Evolutionary conservation across 192 early-diverging fungal species (phyloP), one percentile per base, ranked within the genome.

Genomic region (Paraglomus brasilianum): DNA sequence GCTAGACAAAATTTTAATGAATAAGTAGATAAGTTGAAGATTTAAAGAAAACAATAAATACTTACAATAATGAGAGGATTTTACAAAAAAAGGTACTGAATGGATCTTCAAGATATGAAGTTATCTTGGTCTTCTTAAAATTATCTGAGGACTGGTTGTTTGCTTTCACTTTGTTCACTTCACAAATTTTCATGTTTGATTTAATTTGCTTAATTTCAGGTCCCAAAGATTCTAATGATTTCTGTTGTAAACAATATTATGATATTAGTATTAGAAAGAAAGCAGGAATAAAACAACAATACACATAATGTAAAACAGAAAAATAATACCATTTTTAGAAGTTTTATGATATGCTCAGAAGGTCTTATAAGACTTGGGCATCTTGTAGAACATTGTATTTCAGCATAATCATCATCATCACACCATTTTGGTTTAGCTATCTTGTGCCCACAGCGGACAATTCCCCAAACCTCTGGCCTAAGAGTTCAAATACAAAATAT

Each of bases 141-240:
- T 22, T 11, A 19, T 36, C 6, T 1, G 61, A 64, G 19, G 45
- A 15, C 40, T 44, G 59, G 17, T 43, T 64, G 49, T 43, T 45
- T n/a, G n/a, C n/a, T n/a, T n/a, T n/a, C n/a, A n/a, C n/a, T n/a
- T n/a, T n/a, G n/a, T n/a, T n/a, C n/a, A n/a, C n/a, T n/a, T n/a
- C n/a, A n/a, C n/a, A n/a, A n/a, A n/a, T n/a, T n/a, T n/a, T n/a
- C n/a, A n/a, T 61, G 59, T 61, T 43, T 61, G 14, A 42, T 47
- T 64, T 64, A 11, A 47, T 48, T 11, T 47, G 45, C 49, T 48
- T 64, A 48, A 64, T 47, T 64, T 64, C 19, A 13, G 49, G 36
- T 47, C 61, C 61, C 19, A 64, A 64, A 64, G 61, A 64, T 64
- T 47, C 19, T 64, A 64, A 64, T 64, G 44, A 64, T 64, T 64